Percentiles rank a stretch among this genome's conserved stretches.
These are phyloP conservation scores for Trypanosomatidae sp. DNA, from an alignment of 208 protist species.

Conservation along the genomic window DNA sequence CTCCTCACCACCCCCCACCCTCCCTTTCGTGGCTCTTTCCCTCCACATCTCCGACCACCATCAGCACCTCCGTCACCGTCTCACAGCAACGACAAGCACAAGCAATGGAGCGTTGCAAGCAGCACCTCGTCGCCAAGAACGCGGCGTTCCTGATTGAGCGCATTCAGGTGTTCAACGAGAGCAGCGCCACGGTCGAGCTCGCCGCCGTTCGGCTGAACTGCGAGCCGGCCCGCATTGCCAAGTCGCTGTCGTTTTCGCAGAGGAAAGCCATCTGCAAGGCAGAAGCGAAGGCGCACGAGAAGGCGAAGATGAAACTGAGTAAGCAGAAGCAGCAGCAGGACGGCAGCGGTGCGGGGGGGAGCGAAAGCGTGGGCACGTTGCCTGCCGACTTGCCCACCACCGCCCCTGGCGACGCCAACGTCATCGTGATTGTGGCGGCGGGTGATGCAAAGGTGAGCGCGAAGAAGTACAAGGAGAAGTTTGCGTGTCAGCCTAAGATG, in stretches of 20 bases:
- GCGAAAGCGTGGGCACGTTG: slow-evolving; percentile 7
- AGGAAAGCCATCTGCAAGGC: slow-evolving; percentile 30
- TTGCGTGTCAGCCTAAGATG: slow-evolving; percentile 44
- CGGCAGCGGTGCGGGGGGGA: slow-evolving; percentile 6
- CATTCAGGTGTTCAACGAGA: slow-evolving; percentile 47
- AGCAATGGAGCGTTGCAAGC: slow-evolving; percentile 36
- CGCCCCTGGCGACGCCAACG: slow-evolving; percentile 3
- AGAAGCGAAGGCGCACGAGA: slow-evolving; percentile 30
- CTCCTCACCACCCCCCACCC: not conserved
- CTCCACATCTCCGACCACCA: not conserved
- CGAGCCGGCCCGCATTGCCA: slow-evolving; percentile 54
- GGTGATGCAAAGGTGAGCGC: slow-evolving; percentile 52
- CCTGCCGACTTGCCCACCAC: slow-evolving; percentile 8
- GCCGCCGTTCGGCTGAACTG: slow-evolving; percentile 49
- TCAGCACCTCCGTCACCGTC: not conserved
- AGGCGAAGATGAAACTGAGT: slow-evolving; percentile 8
- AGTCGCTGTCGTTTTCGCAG: slow-evolving; percentile 47
- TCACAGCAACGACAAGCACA: not conserved
- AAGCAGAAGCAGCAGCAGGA: slow-evolving; percentile 12
- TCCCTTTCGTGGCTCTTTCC: not conserved
- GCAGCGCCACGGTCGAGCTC: slow-evolving; percentile 54
- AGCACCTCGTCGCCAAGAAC: slow-evolving; percentile 31
- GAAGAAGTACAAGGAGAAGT: slow-evolving; percentile 53
- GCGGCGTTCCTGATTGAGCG: slow-evolving; percentile 37
- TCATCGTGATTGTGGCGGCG: slow-evolving; percentile 49